Conservation (phyloP, 352 stramenopile species). For the Pythium vanterpoolii region DNA sequence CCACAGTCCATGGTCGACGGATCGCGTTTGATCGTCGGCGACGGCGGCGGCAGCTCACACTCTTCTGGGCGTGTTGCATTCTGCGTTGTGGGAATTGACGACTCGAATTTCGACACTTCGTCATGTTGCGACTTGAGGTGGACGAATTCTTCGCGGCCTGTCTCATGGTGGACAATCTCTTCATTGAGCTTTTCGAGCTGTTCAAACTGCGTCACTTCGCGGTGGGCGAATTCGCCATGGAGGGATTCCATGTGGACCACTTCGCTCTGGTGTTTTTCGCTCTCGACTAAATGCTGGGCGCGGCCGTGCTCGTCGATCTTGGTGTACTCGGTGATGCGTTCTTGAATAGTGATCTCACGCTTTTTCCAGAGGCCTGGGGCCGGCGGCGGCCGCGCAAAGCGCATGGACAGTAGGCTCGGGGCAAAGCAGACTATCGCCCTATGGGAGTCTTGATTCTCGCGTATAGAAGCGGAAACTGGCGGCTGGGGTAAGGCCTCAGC, state of each 20-base stretch:
- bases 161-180: conserved; percentile 78
- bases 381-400: conserved; percentile 36
- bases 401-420: conserved; percentile 35
- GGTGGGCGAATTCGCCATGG: conserved; percentile 73
- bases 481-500: conserved; percentile 19
- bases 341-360: conserved; percentile 83
- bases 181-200: conserved; percentile 80
- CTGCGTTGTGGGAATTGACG: conserved; percentile 42
- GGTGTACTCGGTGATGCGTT: conserved; percentile 85
- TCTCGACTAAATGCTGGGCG: conserved; percentile 74
- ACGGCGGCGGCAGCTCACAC: conserved; percentile 71
- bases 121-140: conserved; percentile 81
- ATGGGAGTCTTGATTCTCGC: conserved; percentile 8
- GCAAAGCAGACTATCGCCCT: conserved; percentile 48
- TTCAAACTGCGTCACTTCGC: conserved; percentile 85
- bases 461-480: background rate
- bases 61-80: conserved; percentile 40
- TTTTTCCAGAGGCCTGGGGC: conserved; percentile 84
- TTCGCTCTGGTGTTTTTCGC: conserved; percentile 81
- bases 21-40: conserved; percentile 77
- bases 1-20: conserved; percentile 28
- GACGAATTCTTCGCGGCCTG: conserved; percentile 77
- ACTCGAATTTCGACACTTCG: conserved; percentile 83
- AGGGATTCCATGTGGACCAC: conserved; percentile 85
- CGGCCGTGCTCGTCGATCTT: conserved; percentile 83